Conservation (phyloP, 495 filamentous ascomycete genomes). For the Xylaria flabelliformis region DNA sequence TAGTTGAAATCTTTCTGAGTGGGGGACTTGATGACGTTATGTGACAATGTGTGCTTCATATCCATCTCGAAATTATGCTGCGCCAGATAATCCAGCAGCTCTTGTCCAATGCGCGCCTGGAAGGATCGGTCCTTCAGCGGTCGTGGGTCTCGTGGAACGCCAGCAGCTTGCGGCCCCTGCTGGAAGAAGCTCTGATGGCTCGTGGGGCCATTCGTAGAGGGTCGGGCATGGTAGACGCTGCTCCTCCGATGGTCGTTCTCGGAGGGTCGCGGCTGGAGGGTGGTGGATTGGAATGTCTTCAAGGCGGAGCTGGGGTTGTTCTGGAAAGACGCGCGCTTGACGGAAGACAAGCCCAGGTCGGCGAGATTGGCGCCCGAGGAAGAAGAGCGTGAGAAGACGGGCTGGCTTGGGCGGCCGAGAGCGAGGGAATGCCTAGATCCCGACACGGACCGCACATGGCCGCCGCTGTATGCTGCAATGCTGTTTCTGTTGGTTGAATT, state of each 20-base stretch:
- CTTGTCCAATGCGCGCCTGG: slow-evolving; percentile 81
- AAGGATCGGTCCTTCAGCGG: slow-evolving; percentile 82
- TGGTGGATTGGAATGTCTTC: slow-evolving; percentile 56
- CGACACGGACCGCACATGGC: slow-evolving; percentile 77
- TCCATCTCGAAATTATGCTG: slow-evolving; percentile 95
- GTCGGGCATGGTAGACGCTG: slow-evolving; percentile 80
- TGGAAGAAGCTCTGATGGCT: slow-evolving; percentile 90
- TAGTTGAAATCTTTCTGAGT: slow-evolving; percentile 97
- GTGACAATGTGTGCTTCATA: slow-evolving; percentile 87
- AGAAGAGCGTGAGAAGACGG: slow-evolving; percentile 80
- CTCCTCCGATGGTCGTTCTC: slow-evolving; percentile 77
- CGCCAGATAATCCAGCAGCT: slow-evolving; percentile 89
- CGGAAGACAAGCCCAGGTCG: slow-evolving; percentile 80
- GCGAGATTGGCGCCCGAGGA: slow-evolving; percentile 79
- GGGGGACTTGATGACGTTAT: slow-evolving; percentile 88
- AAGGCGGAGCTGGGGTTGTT: slow-evolving; percentile 69
- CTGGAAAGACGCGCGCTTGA: slow-evolving; percentile 83
- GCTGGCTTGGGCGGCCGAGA: slow-evolving; percentile 77
- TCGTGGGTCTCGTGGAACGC: slow-evolving; percentile 85
- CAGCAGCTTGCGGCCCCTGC: slow-evolving; percentile 76
- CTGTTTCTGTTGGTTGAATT: slow-evolving; percentile 74
- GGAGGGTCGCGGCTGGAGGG: slow-evolving; percentile 50
- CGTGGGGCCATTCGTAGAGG: slow-evolving; percentile 58
- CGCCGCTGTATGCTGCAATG: slow-evolving; percentile 50
- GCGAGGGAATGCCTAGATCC: slow-evolving; percentile 87